A percentile compares a stretch with the other conserved stretches of the same genome.
Evolutionary conservation across 2,329 filamentous ascomycete genomes (phyloP).

Genomic region (Ophioceras dolichostomum): DNA sequence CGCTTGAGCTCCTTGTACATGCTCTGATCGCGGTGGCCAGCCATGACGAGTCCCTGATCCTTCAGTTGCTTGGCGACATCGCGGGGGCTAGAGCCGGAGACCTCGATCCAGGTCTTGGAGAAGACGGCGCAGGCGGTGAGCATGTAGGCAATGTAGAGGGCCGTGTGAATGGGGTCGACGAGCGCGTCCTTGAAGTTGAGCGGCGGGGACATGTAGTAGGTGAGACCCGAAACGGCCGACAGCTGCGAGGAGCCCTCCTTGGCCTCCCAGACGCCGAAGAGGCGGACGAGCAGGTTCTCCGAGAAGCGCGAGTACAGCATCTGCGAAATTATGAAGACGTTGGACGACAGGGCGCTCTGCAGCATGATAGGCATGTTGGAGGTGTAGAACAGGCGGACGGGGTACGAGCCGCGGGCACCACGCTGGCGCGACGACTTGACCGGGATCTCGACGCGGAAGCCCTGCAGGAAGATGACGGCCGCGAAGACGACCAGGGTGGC

Average conservation of each 20-base stretch:
- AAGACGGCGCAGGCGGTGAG: slow-evolving; percentile 86
- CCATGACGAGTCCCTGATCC: slow-evolving; percentile 99
- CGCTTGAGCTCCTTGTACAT: slow-evolving; percentile 99
- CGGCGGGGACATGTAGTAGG: slow-evolving; percentile 99
- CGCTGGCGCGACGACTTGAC: slow-evolving; percentile 99
- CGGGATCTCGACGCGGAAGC: slow-evolving; percentile 98
- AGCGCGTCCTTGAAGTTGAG: slow-evolving; percentile 96
- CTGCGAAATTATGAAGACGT: slow-evolving; percentile 97
- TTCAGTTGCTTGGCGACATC: slow-evolving; percentile 99
- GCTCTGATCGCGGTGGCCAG: slow-evolving; percentile 97
- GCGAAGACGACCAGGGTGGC: slow-evolving; percentile 89
- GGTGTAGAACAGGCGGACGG: slow-evolving; percentile 98
- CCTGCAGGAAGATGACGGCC: slow-evolving; percentile 97
- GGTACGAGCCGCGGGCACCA: slow-evolving; percentile 96
- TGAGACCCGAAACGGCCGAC: slow-evolving; percentile 81
- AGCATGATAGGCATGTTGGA: slow-evolving; percentile 99
- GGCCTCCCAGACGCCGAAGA: slow-evolving; percentile 97
- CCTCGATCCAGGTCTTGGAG: slow-evolving; percentile 99
- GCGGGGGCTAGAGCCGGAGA: slow-evolving; percentile 91
- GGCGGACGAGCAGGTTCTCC: slow-evolving; percentile 94
- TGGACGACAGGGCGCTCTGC: slow-evolving; percentile 95
- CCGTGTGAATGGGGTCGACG: slow-evolving; percentile 91
- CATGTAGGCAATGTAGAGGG: slow-evolving; percentile 95
- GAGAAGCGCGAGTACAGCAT: slow-evolving; percentile 99
- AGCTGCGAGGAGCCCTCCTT: slow-evolving; percentile 94